Evolutionary conservation across 2,329 filamentous ascomycete species (phyloP), one percentile per base, ranked within the genome.

Genomic region (Epichloe gansuensis): DNA sequence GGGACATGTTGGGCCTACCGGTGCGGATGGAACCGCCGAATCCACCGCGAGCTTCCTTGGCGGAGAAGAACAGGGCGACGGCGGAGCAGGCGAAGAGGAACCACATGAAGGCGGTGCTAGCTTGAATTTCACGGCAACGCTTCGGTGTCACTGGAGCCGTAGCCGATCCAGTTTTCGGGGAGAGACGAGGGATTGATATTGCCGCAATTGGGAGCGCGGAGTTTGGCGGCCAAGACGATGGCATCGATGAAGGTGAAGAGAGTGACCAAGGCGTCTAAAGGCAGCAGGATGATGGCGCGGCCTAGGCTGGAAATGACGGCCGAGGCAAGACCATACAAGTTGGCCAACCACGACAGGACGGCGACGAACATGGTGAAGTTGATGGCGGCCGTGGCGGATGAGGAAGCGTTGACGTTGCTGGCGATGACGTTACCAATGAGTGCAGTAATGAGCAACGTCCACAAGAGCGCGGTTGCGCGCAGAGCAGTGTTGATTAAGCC

Each of bases 41-140:
- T 53, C 68, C 65, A 51, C 74, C 69, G 42, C 80, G 75, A 59
- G 76, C 73, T 54, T 76, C 74, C 55, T 72, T 69, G 61, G 81
- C 65, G 52, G 76, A 69, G 57, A 86, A 75, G 62, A 80, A 71
- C 45, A 82, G 65, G 42, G 76, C 75, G 3, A 72, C 81, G 31
- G 73, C 69, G 62, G 84, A 86, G 28, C 77, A 73, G 41, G 72
- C 75, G 65, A 84, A 88, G 48, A 88, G 77, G 70, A 91, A 90
- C 85, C 85, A 91, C 69, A 88, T 76, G 71, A 91, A 91, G 39
- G 80, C 85, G 37, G 79, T 81, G 56, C 79, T 78, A 39, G 86
- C 86, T 71, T 91, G 86, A 15, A 88, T 78, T 69, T 88, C 81
- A 57, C 80, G 82, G 71, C 87, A 91, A 58, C 85, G 78, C 72